Conservation (phyloP, 1,139 yeast species). For the Geotrichum reessii region DNA sequence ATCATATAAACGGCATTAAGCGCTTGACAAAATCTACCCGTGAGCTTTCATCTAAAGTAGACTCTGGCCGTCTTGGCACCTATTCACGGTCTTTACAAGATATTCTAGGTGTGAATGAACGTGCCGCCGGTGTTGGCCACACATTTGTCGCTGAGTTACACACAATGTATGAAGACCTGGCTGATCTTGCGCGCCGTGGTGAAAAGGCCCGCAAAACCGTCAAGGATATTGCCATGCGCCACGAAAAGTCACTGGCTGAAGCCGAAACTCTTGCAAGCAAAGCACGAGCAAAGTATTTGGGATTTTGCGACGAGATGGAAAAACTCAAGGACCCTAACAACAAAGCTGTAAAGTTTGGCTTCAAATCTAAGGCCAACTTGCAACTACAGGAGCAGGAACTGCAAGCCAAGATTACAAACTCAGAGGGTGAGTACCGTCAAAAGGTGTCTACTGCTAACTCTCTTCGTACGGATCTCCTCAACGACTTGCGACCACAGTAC, state of each 20-base stretch:
- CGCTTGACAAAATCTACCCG: constrained; percentile 57
- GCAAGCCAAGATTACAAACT: constrained; percentile 68
- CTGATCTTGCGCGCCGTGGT: constrained; percentile 65
- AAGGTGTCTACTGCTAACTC: constrained; percentile 70
- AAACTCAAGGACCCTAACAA: constrained; percentile 80
- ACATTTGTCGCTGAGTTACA: constrained; percentile 75
- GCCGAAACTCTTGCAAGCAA: constrained; percentile 80
- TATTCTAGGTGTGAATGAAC: constrained; percentile 72
- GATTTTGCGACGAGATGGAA: constrained; percentile 81
- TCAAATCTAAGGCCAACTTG: constrained; percentile 71
- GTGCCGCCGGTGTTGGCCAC: constrained; percentile 61
- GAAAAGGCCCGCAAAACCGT: constrained; percentile 64
- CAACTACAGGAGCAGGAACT: constrained; percentile 87
- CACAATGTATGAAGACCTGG: constrained; percentile 79
- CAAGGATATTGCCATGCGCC: constrained; percentile 75
- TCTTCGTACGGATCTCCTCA: constrained; percentile 64
- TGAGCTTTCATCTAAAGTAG: constrained; percentile 45
- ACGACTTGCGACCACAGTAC: constrained; percentile 70
- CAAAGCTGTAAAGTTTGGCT: constrained; percentile 44
- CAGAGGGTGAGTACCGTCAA: constrained; percentile 79
- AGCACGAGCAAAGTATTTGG: constrained; percentile 75
- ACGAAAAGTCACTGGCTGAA: constrained; percentile 79
- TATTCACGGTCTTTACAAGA: constrained; percentile 61
- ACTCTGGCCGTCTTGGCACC: constrained; percentile 56
- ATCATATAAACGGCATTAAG: constrained; percentile 65